Percentiles rank a stretch among this genome's conserved stretches.
Conservation (phyloP, 805 yeast species). For the Myxozyma kluyveri region DNA sequence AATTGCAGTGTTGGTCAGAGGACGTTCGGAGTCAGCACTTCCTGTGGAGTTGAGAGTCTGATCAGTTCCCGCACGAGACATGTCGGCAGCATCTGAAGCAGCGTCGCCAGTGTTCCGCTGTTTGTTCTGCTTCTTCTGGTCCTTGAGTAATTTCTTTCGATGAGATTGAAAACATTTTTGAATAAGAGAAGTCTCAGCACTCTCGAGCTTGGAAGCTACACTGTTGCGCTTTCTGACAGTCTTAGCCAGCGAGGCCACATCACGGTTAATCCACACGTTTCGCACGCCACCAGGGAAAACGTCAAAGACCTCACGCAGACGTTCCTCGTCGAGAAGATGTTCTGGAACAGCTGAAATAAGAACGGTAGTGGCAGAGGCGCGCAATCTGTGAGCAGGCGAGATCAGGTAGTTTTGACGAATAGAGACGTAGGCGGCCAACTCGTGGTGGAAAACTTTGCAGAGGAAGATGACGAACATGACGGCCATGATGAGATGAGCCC, state of each 20-base stretch:
- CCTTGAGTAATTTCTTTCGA: conserved; percentile 13
- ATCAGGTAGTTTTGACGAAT: conserved; percentile 48
- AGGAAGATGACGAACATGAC: conserved; percentile 54
- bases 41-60: neutral
- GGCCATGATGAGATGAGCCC: conserved; percentile 63
- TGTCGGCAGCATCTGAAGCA: neutral
- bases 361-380: conserved; percentile 49
- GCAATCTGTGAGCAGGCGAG: conserved; percentile 29
- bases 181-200: conserved; percentile 43
- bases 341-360: conserved; percentile 67
- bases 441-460: conserved; percentile 55
- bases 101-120: neutral
- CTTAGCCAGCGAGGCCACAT: conserved; percentile 42
- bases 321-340: conserved; percentile 47
- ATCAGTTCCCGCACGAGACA: neutral
- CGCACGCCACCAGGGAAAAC: conserved; percentile 55
- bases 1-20: neutral
- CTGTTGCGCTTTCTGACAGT: conserved; percentile 37
- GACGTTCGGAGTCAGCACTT: neutral
- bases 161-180: conserved; percentile 28
- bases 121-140: neutral
- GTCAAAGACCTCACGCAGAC: conserved; percentile 53
- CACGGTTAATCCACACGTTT: conserved; percentile 58
- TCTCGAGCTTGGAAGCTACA: conserved; percentile 43
- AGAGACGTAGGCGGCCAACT: conserved; percentile 51